Percentiles rank a stretch among this genome's conserved stretches.
Evolutionary conservation across 306 rosid genomes (phyloP).

Genomic region (Purshia tridentata): DNA sequence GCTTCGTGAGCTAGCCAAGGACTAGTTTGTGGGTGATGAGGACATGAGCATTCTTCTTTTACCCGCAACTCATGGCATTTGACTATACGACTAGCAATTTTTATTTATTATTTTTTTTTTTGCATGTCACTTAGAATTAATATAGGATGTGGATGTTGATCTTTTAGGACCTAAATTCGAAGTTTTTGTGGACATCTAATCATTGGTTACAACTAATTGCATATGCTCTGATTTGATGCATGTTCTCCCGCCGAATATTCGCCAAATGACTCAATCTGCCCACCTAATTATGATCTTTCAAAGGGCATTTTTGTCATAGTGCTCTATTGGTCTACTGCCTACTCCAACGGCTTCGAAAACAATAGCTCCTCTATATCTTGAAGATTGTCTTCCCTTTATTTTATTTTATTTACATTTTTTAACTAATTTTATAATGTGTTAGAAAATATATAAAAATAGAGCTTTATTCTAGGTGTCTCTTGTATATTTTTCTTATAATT

Average conservation of each 20-base stretch:
- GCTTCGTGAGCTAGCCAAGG: background rate
- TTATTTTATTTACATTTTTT: background rate
- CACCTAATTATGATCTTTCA: background rate
- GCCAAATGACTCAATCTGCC: background rate
- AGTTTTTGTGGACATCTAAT: background rate
- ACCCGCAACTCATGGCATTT: conserved; percentile 25
- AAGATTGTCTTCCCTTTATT: background rate
- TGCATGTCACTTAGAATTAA: background rate
- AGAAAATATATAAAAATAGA: no score
- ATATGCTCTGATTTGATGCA: background rate
- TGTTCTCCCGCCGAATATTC: conserved; percentile 1
- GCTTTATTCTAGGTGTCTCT: no score
- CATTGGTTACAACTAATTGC: background rate
- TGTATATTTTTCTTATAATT: no score
- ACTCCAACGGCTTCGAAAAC: background rate
- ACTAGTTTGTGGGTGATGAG: background rate
- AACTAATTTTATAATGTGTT: no score
- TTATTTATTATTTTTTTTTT: background rate
- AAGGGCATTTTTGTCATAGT: background rate
- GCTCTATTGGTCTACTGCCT: no score
- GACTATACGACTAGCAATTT: conserved; percentile 11
- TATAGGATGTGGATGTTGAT: background rate
- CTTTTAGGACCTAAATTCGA: background rate
- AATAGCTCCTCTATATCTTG: background rate
- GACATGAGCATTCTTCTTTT: background rate